Conservation (phyloP, 2,329 filamentous ascomycete genomes). For the Nannizziopsis barbatae region DNA sequence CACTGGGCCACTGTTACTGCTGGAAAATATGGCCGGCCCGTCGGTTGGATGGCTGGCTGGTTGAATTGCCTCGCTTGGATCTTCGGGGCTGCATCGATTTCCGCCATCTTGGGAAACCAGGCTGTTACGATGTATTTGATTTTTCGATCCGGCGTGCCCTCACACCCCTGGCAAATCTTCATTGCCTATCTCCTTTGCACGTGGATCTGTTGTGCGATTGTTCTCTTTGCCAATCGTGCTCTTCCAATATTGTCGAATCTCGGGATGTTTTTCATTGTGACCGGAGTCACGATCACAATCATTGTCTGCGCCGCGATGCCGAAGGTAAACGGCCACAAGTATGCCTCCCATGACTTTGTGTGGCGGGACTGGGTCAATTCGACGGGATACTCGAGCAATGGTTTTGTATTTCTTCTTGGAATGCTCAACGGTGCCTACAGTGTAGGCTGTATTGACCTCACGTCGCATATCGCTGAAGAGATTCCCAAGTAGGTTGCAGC, state of each 20-base stretch:
- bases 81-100: slow-evolving; percentile 50
- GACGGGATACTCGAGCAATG: slow-evolving; percentile 37
- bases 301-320: slow-evolving; percentile 47
- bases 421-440: slow-evolving; percentile 60
- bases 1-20: slow-evolving; percentile 52
- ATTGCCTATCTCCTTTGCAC: slow-evolving; percentile 47
- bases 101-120: slow-evolving; percentile 49
- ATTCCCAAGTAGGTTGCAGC: slow-evolving; percentile 36
- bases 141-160: slow-evolving; percentile 45
- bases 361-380: slow-evolving; percentile 46
- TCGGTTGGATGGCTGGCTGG: slow-evolving; percentile 39
- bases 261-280: slow-evolving; percentile 46
- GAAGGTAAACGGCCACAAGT: slow-evolving; percentile 26
- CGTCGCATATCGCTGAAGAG: slow-evolving; percentile 55
- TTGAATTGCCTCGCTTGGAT: slow-evolving; percentile 45
- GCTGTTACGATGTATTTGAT: slow-evolving; percentile 50
- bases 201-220: slow-evolving; percentile 42
- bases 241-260: slow-evolving; percentile 44
- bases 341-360: slow-evolving; percentile 44
- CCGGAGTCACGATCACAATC: slow-evolving; percentile 44
- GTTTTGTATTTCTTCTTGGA: slow-evolving; percentile 54
- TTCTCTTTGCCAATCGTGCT: slow-evolving; percentile 47
- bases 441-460: slow-evolving; percentile 55
- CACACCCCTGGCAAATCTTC: slow-evolving; percentile 49
- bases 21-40: slow-evolving; percentile 43